Percentiles rank a stretch among this genome's conserved stretches.
Evolutionary conservation across 75 land plant genomes (phyloP).

Genomic region (Pinus tabuliformis): DNA sequence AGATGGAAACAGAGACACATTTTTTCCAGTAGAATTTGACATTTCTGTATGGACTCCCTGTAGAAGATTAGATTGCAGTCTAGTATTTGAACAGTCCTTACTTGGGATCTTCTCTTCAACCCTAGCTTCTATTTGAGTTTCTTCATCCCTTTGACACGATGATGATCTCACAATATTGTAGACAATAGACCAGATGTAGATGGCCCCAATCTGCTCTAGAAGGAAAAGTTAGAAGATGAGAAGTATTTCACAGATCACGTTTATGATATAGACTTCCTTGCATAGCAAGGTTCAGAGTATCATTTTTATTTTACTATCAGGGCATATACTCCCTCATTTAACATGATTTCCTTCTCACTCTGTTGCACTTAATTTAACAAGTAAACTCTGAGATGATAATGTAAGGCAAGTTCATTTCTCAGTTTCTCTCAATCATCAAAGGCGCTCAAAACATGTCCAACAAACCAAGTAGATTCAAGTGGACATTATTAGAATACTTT

Average conservation of each 20-base stretch:
- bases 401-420: not conserved
- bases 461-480: not conserved
- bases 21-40: not conserved
- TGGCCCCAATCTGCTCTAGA: constrained; percentile 42
- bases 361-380: not conserved
- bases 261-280: not conserved
- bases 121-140: not conserved
- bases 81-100: not conserved
- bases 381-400: not conserved
- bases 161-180: constrained; percentile 52
- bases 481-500: not conserved
- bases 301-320: not conserved
- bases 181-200: constrained; percentile 50
- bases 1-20: not conserved
- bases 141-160: constrained; percentile 16
- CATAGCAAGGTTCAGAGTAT: not conserved
- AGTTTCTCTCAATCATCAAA: not conserved
- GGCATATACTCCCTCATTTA: not conserved
- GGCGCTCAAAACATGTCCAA: not conserved
- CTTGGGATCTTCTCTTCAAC: not conserved
- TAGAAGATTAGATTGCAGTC: constrained; percentile 8
- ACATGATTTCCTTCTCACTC: not conserved
- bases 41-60: constrained; percentile 1
- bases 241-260: not conserved
- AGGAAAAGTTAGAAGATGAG: not conserved